Evolutionary conservation across 306 rosid species (phyloP).

Genomic region (Chamaecrista fasciculata): DNA sequence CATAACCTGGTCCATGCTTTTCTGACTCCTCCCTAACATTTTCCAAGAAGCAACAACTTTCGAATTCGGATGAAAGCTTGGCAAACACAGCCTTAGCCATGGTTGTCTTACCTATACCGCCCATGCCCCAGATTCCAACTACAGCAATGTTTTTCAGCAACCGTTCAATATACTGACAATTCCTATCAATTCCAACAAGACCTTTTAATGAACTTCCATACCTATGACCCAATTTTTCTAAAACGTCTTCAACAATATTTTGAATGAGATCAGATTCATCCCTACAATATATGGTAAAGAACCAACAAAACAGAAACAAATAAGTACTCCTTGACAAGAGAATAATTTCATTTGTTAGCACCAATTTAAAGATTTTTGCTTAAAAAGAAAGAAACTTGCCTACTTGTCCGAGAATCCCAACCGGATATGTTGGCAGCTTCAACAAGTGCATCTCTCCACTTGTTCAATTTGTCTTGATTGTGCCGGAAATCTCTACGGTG

Average conservation of each 20-base stretch:
- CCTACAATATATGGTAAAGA: not conserved
- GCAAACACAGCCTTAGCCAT: not conserved
- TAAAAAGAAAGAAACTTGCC: too few relatives aligned
- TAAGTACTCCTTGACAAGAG: too few relatives aligned
- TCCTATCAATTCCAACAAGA: not conserved
- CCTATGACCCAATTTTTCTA: not conserved
- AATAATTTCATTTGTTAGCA: too few relatives aligned
- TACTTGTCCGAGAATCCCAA: too few relatives aligned
- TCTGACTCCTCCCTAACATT: conserved; percentile 2
- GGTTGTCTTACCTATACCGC: not conserved
- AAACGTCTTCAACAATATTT: not conserved
- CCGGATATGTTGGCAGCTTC: not conserved
- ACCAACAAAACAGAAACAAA: too few relatives aligned
- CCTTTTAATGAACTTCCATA: not conserved
- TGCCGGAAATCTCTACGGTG: not conserved
- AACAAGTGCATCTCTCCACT: not conserved
- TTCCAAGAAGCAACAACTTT: conserved; percentile 19
- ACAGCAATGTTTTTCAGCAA: not conserved
- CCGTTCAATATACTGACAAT: not conserved
- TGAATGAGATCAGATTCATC: not conserved
- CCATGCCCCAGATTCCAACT: not conserved
- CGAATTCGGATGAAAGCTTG: not conserved
- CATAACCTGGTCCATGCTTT: not conserved
- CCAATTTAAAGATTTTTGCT: too few relatives aligned
- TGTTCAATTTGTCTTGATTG: too few relatives aligned